Evolutionary conservation across 2,329 filamentous ascomycete genomes (phyloP).

Genomic region (Cryphonectria carpinicola): DNA sequence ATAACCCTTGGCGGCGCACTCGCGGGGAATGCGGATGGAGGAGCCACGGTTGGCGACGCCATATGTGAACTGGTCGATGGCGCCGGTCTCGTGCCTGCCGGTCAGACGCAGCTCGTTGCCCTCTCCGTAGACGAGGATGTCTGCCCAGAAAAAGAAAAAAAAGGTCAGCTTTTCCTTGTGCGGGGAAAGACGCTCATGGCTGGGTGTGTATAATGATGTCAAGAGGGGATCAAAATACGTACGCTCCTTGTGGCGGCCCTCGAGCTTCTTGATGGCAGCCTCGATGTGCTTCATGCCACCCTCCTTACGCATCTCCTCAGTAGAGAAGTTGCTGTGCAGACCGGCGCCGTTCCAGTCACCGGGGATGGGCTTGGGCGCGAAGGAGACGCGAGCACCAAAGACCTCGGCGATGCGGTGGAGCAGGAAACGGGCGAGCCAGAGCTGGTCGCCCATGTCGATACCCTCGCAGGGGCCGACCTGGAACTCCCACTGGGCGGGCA

Average conservation of each 20-base stretch:
- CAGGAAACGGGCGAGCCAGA: conserved; percentile 91
- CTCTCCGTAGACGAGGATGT: conserved; percentile 56
- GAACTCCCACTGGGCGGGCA: conserved; percentile 98
- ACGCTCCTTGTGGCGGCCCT: conserved; percentile 50
- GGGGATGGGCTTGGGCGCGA: conserved; percentile 81
- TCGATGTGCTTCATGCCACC: conserved; percentile 97
- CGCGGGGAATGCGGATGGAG: conserved; percentile 89
- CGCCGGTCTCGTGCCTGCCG: conserved; percentile 90
- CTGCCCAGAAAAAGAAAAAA: conserved; percentile 52
- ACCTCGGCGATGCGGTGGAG: conserved; percentile 89
- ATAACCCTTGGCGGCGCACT: conserved; percentile 83
- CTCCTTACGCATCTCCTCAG: conserved; percentile 82
- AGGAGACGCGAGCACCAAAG: conserved; percentile 93
- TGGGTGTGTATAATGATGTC: too few relatives aligned
- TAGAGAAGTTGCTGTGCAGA: conserved; percentile 93
- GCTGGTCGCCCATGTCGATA: conserved; percentile 88
- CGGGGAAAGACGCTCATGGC: neutral
- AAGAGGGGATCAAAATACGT: conserved; percentile 51
- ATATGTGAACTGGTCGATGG: conserved; percentile 90
- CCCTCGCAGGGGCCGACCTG: conserved; percentile 90
- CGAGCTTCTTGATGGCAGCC: conserved; percentile 80
- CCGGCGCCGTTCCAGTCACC: conserved; percentile 91
- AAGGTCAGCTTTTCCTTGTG: conserved; percentile 36
- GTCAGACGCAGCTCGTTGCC: conserved; percentile 95
- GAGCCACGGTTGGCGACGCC: conserved; percentile 96